Evolutionary conservation across 2,329 filamentous ascomycete genomes (phyloP), one percentile per base, ranked within the genome.

Genomic region (Xylariales sp.): DNA sequence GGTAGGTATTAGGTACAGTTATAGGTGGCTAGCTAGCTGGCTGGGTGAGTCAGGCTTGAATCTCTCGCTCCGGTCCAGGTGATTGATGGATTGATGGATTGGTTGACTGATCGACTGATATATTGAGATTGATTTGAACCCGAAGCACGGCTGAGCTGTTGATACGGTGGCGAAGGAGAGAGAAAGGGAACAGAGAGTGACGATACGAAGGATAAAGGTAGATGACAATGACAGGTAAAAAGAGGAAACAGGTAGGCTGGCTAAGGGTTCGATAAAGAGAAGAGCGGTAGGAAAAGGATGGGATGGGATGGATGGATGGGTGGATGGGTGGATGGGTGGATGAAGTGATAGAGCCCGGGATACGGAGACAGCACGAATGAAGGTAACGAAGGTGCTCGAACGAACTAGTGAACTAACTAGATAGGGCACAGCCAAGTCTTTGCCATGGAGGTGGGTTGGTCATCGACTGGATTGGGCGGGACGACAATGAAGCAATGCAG

Each of bases 181-280:
- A 55, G 62, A 70, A 75, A 73, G 73, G 74, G 74, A 74, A 72
- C 71, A 78, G 76, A 72, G 76, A 78, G 73, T 73, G 75, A 77
- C 75, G 75, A 74, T 73, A 75, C 74, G 68, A 73, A 76, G 76
- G 75, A 77, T 75, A 73, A 76, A 74, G 73, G 73, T 69, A 65
- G 67, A 56, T 45, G 54, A 69, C 69, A 69, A 69, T 71, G 64
- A 56, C 39, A 69, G 67, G 61, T 71, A 65, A 65, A 65, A 67
- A 71, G 64, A 69, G 64, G 66, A 71, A 69, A 57, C 69, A 69
- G 68, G 69, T 64, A 65, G 64, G 66, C 59, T 70, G 71, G 71
- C 62, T 64, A 68, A 63, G 75, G 74, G 71, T 75, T 71, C 71
- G 72, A 72, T 73, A 74, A 74, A 74, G 63, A 69, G 74, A 73